Percentiles rank a stretch among this genome's conserved stretches.
phyloP scores from a whole-genome alignment of 1,284 basidiomycete species.

The Xerocomus minutiporus region DNA sequence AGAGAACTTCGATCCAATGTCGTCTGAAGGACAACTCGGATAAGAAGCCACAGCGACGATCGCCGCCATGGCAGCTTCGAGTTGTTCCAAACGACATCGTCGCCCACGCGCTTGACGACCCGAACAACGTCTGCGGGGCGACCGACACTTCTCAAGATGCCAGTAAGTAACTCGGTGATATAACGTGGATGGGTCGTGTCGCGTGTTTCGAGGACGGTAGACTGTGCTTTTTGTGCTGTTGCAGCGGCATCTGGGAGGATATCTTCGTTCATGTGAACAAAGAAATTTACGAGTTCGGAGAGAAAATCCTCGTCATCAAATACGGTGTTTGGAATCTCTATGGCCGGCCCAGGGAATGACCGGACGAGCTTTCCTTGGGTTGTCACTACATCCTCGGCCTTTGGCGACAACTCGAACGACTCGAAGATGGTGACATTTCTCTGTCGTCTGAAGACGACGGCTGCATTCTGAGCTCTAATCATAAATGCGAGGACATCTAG shows the following conservation, averaged over 20 bases:
- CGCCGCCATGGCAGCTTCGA: constrained; percentile 36
- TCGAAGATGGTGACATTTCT: constrained; percentile 26
- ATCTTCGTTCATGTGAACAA: constrained; percentile 25
- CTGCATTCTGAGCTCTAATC: constrained; percentile 13
- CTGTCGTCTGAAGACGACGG: constrained; percentile 28
- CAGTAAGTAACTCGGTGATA: constrained; percentile 34
- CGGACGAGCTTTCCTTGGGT: constrained; percentile 31
- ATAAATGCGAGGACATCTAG: constrained; percentile 24
- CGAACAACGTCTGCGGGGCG: constrained; percentile 17
- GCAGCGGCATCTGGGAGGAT: constrained; percentile 10
- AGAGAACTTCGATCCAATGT: constrained; percentile 27
- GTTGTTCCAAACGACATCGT: constrained; percentile 33
- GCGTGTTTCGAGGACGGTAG: constrained; percentile 25
- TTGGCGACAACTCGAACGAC: constrained; percentile 19
- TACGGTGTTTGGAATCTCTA: constrained; percentile 16
- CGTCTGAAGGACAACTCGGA: constrained; percentile 41
- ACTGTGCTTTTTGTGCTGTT: constrained; percentile 11
- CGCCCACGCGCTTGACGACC: constrained; percentile 31
- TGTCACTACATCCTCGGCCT: constrained; percentile 9
- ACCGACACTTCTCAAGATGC: constrained; percentile 30
- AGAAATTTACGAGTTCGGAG: constrained; percentile 25
- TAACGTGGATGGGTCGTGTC: constrained; percentile 33
- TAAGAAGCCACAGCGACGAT: constrained; percentile 37
- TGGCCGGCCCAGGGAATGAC: constrained; percentile 34
- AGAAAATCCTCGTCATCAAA: constrained; percentile 20